Evolutionary conservation across 805 yeast species (phyloP), one percentile per base, ranked within the genome.

Genomic region (Nakazawaea anatomiae): DNA sequence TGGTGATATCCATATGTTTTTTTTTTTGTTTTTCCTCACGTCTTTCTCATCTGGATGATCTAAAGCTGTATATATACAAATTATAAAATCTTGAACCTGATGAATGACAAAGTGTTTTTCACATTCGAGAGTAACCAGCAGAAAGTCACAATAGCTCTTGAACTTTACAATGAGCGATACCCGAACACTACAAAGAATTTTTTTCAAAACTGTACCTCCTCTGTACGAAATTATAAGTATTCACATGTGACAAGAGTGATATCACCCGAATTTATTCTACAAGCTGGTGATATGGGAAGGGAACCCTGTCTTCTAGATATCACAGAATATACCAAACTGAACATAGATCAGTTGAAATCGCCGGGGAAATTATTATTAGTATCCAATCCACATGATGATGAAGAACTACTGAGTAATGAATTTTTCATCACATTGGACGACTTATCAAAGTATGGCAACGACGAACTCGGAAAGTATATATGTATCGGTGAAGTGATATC

Each of bases 181-280:
- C 61, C 62, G 14, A 52, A 10, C 5, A 55, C 61, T 27, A 47
- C 53, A 1, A 42, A 31, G 12, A 53, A 52, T 27, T 57, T 55
- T 35, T 41, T 55, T 12, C 42, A 43, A 2, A 39, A 55, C 42
- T 60, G 64, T 44, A 55, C 55, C 18, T 46, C 39, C 5, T 11
- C 39, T 2, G 40, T 47, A 7, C 30, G 51, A 5, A 54, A 56
- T 11, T 63, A 56, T 43, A 54, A 56, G 39, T 53, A 57, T 14
- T 47, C 63, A 1, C 6, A 29, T 11, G 48, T 64, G 3, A 55
- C 67, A 2, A 53, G 67, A 39, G 50, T 64, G 5, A 51, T 63
- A 35, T 55, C 65, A 6, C 67, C 68, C 4, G 67, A 64, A 46
- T 63, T 55, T 50, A 50, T 64, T 4, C 46, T 63, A 1, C 67